Evolutionary conservation across 164 flowering plant species (phyloP).

Genomic region (Nelumbo lutea): DNA sequence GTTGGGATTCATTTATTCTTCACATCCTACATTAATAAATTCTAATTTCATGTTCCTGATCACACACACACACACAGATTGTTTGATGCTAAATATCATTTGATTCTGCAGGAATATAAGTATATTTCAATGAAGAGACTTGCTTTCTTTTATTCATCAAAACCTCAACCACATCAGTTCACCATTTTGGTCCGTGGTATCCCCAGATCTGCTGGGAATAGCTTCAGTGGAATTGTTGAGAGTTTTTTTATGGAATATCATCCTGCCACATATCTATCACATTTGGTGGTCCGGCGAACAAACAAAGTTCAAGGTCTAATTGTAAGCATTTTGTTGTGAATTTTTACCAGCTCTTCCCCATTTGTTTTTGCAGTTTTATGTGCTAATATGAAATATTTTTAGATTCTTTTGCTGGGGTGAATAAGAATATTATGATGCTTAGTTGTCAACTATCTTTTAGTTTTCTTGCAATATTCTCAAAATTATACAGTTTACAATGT

Average conservation of each 20-base stretch:
- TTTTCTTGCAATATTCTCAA: no score
- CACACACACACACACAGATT: no score
- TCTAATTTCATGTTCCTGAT: no score
- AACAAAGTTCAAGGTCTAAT: constrained; percentile 54
- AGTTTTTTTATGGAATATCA: constrained; percentile 69
- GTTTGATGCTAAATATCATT: constrained; percentile 8
- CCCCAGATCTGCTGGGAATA: constrained; percentile 49
- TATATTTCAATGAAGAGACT: constrained; percentile 69
- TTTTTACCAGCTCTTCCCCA: background rate
- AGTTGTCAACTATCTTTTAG: no score
- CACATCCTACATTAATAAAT: no score
- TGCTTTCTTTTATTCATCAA: constrained; percentile 57
- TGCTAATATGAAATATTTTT: background rate
- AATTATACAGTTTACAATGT: no score
- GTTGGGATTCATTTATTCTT: no score
- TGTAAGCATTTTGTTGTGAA: constrained; percentile 45
- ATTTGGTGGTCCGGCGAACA: constrained; percentile 64
- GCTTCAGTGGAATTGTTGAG: constrained; percentile 61
- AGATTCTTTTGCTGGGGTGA: background rate
- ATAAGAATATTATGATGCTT: background rate
- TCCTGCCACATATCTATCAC: constrained; percentile 74
- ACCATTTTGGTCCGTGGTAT: constrained; percentile 77
- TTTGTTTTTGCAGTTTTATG: background rate
- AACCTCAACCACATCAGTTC: constrained; percentile 84
- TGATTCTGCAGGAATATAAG: constrained; percentile 67